Evolutionary conservation across 78 protist species (phyloP).

Genomic region (Protostelium mycophagum): DNA sequence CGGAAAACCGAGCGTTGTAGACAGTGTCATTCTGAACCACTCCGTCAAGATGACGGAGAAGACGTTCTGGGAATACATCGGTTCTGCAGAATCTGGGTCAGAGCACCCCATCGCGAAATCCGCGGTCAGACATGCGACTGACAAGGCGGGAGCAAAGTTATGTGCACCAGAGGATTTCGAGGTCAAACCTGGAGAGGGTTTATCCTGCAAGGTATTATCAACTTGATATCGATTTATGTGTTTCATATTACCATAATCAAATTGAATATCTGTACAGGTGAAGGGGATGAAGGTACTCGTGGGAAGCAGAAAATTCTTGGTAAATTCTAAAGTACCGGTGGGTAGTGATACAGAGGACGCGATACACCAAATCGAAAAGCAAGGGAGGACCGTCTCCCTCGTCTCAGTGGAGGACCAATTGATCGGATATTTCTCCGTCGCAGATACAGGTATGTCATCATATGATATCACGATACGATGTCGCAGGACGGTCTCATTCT

Average conservation of each 20-base stretch:
- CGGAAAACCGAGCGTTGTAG: conserved; percentile 70
- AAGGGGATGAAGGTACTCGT: conserved; percentile 12
- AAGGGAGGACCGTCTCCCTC: conserved; percentile 69
- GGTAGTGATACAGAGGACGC: not conserved
- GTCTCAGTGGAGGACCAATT: conserved; percentile 32
- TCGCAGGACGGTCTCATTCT: too few relatives aligned
- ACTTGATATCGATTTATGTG: not conserved
- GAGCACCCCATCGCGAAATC: conserved; percentile 86
- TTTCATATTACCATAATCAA: not conserved
- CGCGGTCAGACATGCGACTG: conserved; percentile 44
- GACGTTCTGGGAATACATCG: conserved; percentile 32
- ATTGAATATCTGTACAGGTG: not conserved
- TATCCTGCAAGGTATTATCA: conserved; percentile 4
- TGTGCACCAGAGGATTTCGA: conserved; percentile 20
- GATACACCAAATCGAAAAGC: conserved; percentile 7
- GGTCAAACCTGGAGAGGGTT: conserved; percentile 47
- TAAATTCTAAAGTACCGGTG: not conserved
- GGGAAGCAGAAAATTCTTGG: conserved; percentile 29
- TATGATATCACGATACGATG: too few relatives aligned
- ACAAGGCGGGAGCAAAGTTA: not conserved
- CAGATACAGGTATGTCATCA: too few relatives aligned
- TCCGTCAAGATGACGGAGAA: conserved; percentile 10
- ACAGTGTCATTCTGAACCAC: not conserved
- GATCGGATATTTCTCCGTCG: conserved; percentile 36
- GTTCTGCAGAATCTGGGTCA: conserved; percentile 53